Base-by-base conservation (phyloP, 371 early-diverging fungal genomes). In the Parasitella parasitica region DNA sequence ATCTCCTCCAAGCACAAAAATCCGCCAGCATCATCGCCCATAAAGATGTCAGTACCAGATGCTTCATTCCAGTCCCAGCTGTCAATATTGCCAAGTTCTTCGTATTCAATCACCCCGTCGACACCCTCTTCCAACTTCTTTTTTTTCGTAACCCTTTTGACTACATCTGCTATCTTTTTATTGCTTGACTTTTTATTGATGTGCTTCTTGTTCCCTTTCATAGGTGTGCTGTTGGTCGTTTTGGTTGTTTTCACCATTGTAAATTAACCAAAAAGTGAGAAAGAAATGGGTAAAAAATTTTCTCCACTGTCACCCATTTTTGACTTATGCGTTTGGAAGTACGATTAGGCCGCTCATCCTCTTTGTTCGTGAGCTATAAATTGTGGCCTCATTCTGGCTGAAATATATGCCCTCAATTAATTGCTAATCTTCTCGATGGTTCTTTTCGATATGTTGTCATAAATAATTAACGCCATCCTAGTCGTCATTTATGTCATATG, bases 1-100 rank as follows among this genome's bases (percentile, higher is more conserved):
- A 94, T 77, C 63, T 96, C 97, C 69, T 96, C 95, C 37, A 96
- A 81, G 51, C 91, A 87, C 22, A 92, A 54, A 62, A 94, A 91
- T 7, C 95, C 96, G 27, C 91, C 90, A 30, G 81, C 63, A 39
- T 91, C 88, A 58, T 90, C 91, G 3, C 78, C 68, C 34, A 84
- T 48, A 26, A 82, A 65, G 15, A 77, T 66, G 28, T 65, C 69
- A 4, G 82, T 71, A n/a, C 78, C 63, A 38, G 64, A 41, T 7
- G 89, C 78, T 27, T 83, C 76, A 7, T 69, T 73, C 92, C 92
- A 91, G 28, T 81, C 86, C 87, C 87, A 87, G 7, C 69, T 67
- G 56, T 85, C 83, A 11, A 85, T 71, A 13, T 61, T 50, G 24
- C 70, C 76, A 22, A 78, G 55, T 18, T 65, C 64, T 28, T 78